Percentiles rank a stretch among this genome's conserved stretches.
Evolutionary conservation across 495 filamentous ascomycete genomes (phyloP).

Genomic region (Penicillium mononematosum): DNA sequence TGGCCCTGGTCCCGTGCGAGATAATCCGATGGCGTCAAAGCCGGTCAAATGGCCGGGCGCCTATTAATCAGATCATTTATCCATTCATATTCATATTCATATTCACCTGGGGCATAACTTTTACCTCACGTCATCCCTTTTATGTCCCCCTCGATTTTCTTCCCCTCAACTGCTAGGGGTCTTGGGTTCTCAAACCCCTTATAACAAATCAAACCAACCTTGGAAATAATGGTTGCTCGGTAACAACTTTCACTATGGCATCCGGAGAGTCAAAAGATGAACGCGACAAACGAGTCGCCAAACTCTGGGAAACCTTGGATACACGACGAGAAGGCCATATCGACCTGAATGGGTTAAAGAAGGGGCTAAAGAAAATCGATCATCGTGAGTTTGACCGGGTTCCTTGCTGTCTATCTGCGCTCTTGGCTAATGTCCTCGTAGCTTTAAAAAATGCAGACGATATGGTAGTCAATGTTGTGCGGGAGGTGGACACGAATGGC

Average conservation of each 20-base stretch:
- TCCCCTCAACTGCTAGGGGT: neutral
- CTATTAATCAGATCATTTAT: conserved; percentile 31
- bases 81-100: conserved; percentile 22
- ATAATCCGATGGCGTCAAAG: conserved; percentile 34
- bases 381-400: conserved; percentile 68
- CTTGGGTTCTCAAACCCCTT: neutral
- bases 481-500: conserved; percentile 76
- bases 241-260: conserved; percentile 47
- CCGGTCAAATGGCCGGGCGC: conserved; percentile 39
- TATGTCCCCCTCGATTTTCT: conserved; percentile 10
- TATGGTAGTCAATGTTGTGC: conserved; percentile 77
- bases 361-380: conserved; percentile 82
- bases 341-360: conserved; percentile 78
- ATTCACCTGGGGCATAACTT: conserved; percentile 18
- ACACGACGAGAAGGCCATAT: conserved; percentile 71
- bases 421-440: conserved; percentile 43
- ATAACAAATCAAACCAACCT: neutral
- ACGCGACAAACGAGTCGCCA: conserved; percentile 72
- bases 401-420: conserved; percentile 23
- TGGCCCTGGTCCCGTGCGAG: conserved; percentile 38
- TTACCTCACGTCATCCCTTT: conserved; percentile 15
- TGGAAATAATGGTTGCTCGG: conserved; percentile 44
- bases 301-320: conserved; percentile 79
- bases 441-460: conserved; percentile 91
- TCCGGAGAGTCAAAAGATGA: conserved; percentile 64